These are phyloP conservation scores for Paraconiothyrium brasiliense DNA, from an alignment of 2,329 filamentous ascomycete genomes.

Conservation along the genomic window DNA sequence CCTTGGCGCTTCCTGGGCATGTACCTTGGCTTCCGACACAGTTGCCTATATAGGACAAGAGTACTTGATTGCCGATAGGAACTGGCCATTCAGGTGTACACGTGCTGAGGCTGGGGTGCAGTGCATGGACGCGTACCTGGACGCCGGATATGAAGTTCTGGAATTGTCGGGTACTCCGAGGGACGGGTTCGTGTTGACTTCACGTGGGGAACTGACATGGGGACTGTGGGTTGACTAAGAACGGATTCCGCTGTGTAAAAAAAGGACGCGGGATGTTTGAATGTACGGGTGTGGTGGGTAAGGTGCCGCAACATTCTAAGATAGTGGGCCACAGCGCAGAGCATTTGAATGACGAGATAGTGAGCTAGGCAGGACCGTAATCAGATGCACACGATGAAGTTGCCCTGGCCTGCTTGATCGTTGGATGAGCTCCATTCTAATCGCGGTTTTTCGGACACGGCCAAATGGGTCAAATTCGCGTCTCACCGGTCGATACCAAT, in stretches of 20 bases:
- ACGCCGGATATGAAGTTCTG: conserved; percentile 2
- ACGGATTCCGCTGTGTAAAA: neutral
- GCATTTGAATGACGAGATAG: no score
- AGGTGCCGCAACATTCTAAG: no score
- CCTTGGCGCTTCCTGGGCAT: conserved; percentile 33
- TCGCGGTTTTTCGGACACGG: no score
- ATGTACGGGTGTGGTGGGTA: no score
- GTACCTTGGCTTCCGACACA: conserved; percentile 30
- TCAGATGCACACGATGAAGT: no score
- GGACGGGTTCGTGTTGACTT: neutral
- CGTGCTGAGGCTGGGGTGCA: conserved; percentile 27
- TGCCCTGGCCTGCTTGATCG: no score
- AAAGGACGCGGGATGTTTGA: neutral
- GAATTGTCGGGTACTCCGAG: conserved; percentile 5
- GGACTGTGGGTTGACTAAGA: neutral
- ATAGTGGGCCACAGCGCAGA: no score
- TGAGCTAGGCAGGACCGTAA: no score
- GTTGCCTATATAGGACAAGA: conserved; percentile 34
- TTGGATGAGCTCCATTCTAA: no score
- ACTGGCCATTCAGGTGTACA: conserved; percentile 38
- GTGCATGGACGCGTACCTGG: conserved; percentile 15
- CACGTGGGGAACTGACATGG: neutral
- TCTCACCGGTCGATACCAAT: no score
- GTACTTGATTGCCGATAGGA: conserved; percentile 33
- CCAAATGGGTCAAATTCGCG: no score